A percentile compares a stretch with the other conserved stretches of the same genome.
Conservation (phyloP, 495 filamentous ascomycete species). For the Talaromyces ruber region DNA sequence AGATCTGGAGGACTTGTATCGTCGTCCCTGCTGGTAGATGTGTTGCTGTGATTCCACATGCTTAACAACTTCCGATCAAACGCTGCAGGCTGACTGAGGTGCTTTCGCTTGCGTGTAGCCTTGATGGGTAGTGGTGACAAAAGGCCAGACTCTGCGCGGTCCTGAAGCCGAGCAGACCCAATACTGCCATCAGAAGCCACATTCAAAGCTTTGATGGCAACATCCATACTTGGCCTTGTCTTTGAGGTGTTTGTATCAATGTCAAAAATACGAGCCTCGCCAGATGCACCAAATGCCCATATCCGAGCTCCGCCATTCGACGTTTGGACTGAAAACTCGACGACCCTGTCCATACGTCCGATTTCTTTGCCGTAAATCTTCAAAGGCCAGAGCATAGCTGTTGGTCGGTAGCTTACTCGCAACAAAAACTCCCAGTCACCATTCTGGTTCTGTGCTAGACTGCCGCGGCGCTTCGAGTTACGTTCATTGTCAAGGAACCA, state of each 20-base stretch:
- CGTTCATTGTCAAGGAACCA: conserved; percentile 25
- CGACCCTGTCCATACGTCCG: conserved; percentile 23
- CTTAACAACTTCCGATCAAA: conserved; percentile 4
- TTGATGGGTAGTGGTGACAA: conserved; percentile 2
- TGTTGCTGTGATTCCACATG: conserved; percentile 1
- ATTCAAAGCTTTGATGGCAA: conserved; percentile 17
- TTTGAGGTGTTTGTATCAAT: conserved; percentile 24
- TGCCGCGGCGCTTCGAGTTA: conserved; percentile 20
- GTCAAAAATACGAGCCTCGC: conserved; percentile 25
- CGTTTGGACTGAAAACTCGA: conserved; percentile 30
- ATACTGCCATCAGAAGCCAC: conserved; percentile 23
- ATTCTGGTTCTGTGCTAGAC: conserved; percentile 27
- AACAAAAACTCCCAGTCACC: conserved; percentile 33
- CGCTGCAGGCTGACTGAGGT: conserved; percentile 7
- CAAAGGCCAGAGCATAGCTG: conserved; percentile 32
- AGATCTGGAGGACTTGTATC: background rate
- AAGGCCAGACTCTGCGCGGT: conserved; percentile 6
- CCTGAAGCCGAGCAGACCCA: conserved; percentile 11
- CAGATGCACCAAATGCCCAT: conserved; percentile 31
- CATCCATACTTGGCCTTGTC: conserved; percentile 6
- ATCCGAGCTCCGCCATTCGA: conserved; percentile 25
- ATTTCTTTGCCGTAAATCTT: conserved; percentile 37
- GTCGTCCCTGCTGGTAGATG: background rate
- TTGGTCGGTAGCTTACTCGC: conserved; percentile 24
- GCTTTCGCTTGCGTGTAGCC: conserved; percentile 24